Conservation (phyloP, 2,329 filamentous ascomycete genomes). For the Paramyrothecium sp. region DNA sequence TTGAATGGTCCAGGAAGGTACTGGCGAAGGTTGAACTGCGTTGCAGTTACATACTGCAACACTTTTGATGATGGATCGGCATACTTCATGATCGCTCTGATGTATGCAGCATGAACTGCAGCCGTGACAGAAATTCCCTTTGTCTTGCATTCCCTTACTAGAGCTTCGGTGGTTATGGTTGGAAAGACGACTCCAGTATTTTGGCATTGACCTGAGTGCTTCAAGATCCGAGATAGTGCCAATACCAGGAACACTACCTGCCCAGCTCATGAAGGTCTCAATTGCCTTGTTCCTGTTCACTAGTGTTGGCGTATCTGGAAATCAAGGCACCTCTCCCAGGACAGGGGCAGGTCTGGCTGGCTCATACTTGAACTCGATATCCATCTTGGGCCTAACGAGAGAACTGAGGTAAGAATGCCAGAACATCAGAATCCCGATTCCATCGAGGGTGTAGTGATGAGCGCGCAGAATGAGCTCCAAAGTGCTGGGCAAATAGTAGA, state of each 20-base stretch:
- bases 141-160: neutral
- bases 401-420: constrained; percentile 18
- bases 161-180: neutral
- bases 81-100: neutral
- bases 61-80: constrained; percentile 1
- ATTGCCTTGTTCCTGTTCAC: neutral
- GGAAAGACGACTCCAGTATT: neutral
- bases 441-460: constrained; percentile 20
- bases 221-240: neutral
- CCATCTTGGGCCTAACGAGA: constrained; percentile 4
- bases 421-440: constrained; percentile 15
- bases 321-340: constrained; percentile 5
- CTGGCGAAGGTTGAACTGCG: constrained; percentile 21
- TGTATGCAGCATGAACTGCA: neutral
- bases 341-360: constrained; percentile 4
- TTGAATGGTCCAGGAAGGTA: constrained; percentile 20
- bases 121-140: neutral
- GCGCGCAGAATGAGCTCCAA: constrained; percentile 16
- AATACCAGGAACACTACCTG: neutral
- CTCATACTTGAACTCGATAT: constrained; percentile 8
- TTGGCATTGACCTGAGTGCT: neutral
- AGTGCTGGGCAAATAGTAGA: constrained; percentile 8
- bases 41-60: constrained; percentile 18
- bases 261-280: neutral
- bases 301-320: neutral